These are phyloP conservation scores for Articulospora tetracladia DNA, from an alignment of 495 filamentous ascomycete genomes.

Conservation along the genomic window DNA sequence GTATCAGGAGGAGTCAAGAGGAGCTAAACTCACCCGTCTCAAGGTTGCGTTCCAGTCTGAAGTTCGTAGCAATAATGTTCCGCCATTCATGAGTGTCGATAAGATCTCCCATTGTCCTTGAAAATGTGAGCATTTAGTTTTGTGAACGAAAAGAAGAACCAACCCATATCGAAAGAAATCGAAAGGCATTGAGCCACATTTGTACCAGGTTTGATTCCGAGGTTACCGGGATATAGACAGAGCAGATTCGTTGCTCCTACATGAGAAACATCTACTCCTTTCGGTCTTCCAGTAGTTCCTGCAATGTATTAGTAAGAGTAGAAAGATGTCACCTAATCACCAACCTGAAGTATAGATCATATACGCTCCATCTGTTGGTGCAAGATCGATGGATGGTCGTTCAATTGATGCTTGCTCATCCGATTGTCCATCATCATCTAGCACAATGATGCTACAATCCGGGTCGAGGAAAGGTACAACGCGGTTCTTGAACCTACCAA, in stretches of 20 bases:
- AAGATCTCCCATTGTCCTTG: constrained; percentile 38
- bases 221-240: constrained; percentile 27
- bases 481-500: not conserved
- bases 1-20: not conserved
- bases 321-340: not conserved
- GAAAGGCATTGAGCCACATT: constrained; percentile 35
- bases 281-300: constrained; percentile 36
- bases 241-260: constrained; percentile 31
- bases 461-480: not conserved
- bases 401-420: not conserved
- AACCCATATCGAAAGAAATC: constrained; percentile 39
- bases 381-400: constrained; percentile 18
- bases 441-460: constrained; percentile 6
- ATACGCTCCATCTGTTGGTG: constrained; percentile 33
- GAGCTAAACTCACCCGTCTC: not conserved
- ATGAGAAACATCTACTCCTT: constrained; percentile 37
- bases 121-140: constrained; percentile 8
- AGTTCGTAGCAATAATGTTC: constrained; percentile 23
- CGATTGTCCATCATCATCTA: not conserved
- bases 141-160: constrained; percentile 5
- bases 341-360: constrained; percentile 38
- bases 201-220: constrained; percentile 32
- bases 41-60: constrained; percentile 4
- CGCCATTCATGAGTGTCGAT: constrained; percentile 34
- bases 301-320: not conserved